Conservation (phyloP, 2,329 filamentous ascomycete species). For the Grosmannia serpens region DNA sequence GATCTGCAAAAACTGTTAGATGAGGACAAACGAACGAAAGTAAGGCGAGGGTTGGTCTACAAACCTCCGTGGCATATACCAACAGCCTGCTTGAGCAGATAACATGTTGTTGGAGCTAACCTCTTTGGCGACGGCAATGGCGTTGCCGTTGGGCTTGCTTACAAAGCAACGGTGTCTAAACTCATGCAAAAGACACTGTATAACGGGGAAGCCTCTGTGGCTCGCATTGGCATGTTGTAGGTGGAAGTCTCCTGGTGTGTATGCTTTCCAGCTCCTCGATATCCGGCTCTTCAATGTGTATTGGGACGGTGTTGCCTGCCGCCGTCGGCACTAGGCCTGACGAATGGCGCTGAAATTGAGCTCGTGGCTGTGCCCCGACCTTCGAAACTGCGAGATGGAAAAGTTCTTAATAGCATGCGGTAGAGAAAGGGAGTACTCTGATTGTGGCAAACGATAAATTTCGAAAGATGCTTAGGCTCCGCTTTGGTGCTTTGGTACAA, state of each 20-base stretch:
- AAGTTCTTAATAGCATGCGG: neutral
- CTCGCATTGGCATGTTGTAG: neutral
- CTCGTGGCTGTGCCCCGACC: neutral
- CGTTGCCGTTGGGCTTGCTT: neutral
- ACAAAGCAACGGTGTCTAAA: neutral
- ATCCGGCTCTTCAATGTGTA: neutral
- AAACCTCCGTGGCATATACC: neutral
- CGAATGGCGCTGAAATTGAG: neutral
- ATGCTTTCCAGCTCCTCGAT: neutral
- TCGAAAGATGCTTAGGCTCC: too few species aligned
- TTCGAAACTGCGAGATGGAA: neutral
- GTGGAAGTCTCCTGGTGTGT: neutral
- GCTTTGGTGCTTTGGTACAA: too few species aligned
- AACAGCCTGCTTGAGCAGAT: neutral
- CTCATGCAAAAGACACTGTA: neutral
- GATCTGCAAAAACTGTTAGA: neutral
- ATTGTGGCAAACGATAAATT: too few species aligned
- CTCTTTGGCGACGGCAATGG: neutral
- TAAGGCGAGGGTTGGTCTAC: neutral
- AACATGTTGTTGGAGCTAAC: too few species aligned
- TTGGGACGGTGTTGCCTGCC: neutral
- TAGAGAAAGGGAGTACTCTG: too few species aligned
- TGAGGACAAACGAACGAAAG: neutral
- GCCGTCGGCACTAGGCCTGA: neutral
- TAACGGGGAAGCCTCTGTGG: neutral